Evolutionary conservation across 108 stramenopile genomes (phyloP), one percentile per base, ranked within the genome.

Genomic region (Parmales sp.): DNA sequence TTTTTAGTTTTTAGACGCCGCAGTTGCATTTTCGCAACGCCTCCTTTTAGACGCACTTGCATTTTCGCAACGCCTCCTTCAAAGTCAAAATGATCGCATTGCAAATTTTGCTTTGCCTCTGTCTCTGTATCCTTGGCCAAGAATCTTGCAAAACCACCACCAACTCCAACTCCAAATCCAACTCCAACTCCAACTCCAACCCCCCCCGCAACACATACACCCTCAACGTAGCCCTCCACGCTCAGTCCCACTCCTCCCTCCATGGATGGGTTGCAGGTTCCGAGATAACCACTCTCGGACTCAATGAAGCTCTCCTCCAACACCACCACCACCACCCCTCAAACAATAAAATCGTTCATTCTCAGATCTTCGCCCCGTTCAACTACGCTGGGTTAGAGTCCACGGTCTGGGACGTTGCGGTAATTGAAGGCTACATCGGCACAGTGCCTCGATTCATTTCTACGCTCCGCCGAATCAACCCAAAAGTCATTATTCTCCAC

Each of bases 211-310:
- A 11, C 41, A 8, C 41, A 16, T 16, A 8, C 41, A 16, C 16
- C 11, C 41, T 43, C 11, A 43, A 68, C 34, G 20, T 68, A 26
- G 64, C 68, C 23, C 65, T 68, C 7, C 68, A 68, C 29, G 65
- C 68, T 13, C 68, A 68, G 29, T 36, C 65, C 26, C 20, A 66
- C 29, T 68, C 66, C 68, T 23, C 65, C 13, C 23, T 1, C 36
- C 64, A 68, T 65, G 65, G 68, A 36, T 68, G 68, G 68, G 68
- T 68, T 20, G 68, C 68, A 68, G 68, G 68, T 68, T 66, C 64
- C 1, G 26, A 0, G 1, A 2, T 60, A 22, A 11, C 66, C 60
- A 20, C 16, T 18, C 1, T 1, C 4, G 18, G 66, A 36, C n/a
- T n/a, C n/a, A n/a, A 34, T 68, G 0, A 66, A 66, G 2, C 26